Conservation (phyloP, 441 rosid genomes). For the Brassica balearica region DNA sequence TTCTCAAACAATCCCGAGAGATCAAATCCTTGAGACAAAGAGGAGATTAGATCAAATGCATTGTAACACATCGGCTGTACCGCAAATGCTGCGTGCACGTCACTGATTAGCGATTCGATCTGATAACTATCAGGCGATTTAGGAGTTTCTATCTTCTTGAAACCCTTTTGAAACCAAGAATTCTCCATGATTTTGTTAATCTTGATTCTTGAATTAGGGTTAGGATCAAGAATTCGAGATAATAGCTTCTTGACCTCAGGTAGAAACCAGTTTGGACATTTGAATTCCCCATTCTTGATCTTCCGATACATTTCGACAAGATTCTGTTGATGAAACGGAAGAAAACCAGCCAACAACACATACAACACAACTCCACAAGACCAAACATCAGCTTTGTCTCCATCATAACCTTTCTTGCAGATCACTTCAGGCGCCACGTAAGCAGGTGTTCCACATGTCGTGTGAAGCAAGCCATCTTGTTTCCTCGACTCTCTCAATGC, state of each 20-base stretch:
- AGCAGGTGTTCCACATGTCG: constrained; percentile 90
- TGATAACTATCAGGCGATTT: constrained; percentile 43
- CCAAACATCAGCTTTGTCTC: constrained; percentile 88
- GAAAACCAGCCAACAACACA: constrained; percentile 75
- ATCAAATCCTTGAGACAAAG: constrained; percentile 74
- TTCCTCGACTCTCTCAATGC: constrained; percentile 62
- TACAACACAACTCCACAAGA: constrained; percentile 81
- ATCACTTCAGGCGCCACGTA: constrained; percentile 89
- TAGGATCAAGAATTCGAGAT: constrained; percentile 69
- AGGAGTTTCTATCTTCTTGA: constrained; percentile 54
- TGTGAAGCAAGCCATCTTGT: constrained; percentile 83
- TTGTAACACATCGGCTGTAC: constrained; percentile 55
- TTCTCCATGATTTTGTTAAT: constrained; percentile 61
- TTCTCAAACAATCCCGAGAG: constrained; percentile 77
- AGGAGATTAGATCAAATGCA: constrained; percentile 74
- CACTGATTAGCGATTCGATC: constrained; percentile 42
- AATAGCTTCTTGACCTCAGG: constrained; percentile 71
- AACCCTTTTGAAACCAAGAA: constrained; percentile 74
- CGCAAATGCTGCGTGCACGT: constrained; percentile 53
- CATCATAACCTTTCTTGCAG: constrained; percentile 77
- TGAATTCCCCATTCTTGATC: constrained; percentile 69
- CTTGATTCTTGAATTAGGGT: constrained; percentile 63
- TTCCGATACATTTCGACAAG: constrained; percentile 71
- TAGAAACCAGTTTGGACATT: constrained; percentile 71
- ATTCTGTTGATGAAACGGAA: constrained; percentile 71